Percentiles rank a stretch among this genome's conserved stretches.
Conservation (phyloP, 805 yeast genomes). For the Lachancea meyersii region DNA sequence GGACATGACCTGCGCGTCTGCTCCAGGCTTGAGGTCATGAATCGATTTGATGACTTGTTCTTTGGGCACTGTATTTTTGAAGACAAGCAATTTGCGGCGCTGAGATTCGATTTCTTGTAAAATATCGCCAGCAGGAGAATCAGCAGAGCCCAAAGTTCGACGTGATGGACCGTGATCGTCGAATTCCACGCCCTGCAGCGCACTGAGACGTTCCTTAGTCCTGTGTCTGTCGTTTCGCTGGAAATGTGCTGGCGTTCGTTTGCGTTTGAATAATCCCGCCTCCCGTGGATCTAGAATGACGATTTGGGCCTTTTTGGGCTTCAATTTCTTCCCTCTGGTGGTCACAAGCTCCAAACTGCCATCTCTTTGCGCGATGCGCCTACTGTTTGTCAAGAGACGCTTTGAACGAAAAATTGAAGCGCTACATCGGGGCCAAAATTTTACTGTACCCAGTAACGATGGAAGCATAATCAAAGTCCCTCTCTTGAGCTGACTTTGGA, state of each 20-base stretch:
- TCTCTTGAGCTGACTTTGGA: neutral
- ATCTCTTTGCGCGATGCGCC: neutral
- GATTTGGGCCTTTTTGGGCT: constrained; percentile 24
- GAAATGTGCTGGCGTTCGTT: constrained; percentile 14
- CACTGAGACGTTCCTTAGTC: constrained; percentile 14
- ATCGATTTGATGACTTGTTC: constrained; percentile 28
- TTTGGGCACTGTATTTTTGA: constrained; percentile 19
- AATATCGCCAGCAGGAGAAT: constrained; percentile 8
- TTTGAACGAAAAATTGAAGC: too few species aligned
- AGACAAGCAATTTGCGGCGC: constrained; percentile 20
- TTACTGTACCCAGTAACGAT: neutral
- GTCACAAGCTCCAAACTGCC: neutral
- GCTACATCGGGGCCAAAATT: neutral
- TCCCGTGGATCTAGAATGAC: constrained; percentile 27
- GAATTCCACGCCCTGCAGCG: constrained; percentile 27
- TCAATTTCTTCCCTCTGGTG: constrained; percentile 26
- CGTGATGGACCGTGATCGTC: constrained; percentile 4
- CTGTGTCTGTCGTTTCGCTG: constrained; percentile 3
- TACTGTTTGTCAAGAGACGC: neutral
- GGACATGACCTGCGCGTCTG: constrained; percentile 14
- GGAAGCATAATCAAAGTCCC: neutral
- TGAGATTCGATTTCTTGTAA: constrained; percentile 19
- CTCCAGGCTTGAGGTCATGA: constrained; percentile 22
- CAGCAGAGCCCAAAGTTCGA: neutral
- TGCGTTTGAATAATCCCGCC: constrained; percentile 21